Evolutionary conservation across 2,329 filamentous ascomycete genomes (phyloP).

Genomic region (Rugonectria rugulosa): DNA sequence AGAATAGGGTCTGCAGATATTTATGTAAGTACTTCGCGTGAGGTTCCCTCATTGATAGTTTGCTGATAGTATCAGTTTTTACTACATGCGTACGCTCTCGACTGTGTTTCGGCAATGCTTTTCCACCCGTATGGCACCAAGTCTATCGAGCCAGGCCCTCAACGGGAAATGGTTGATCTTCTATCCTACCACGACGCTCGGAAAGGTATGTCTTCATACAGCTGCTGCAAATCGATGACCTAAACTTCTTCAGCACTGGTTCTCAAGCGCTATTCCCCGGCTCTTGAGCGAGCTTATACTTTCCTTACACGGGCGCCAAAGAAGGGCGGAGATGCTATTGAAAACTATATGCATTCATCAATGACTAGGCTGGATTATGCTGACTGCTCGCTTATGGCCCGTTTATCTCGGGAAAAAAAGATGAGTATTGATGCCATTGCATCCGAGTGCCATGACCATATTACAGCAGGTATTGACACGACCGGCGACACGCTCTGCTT

Average conservation of each 20-base stretch:
- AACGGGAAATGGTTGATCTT: no score
- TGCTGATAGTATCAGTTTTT: neutral
- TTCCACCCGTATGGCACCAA: conserved; percentile 28
- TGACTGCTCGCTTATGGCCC: conserved; percentile 25
- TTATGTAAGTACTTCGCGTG: conserved; percentile 23
- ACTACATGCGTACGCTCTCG: conserved; percentile 28
- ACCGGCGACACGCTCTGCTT: conserved; percentile 32
- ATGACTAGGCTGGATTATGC: conserved; percentile 6
- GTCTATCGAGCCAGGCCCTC: no score
- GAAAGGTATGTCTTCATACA: conserved; percentile 24
- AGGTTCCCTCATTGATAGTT: fast-evolving
- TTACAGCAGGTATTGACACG: conserved; percentile 29
- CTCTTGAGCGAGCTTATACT: no score
- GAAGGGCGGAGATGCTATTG: no score
- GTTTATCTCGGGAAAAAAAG: conserved; percentile 23
- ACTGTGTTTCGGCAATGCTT: conserved; percentile 23
- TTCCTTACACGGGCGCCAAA: no score
- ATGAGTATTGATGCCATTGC: conserved; percentile 22
- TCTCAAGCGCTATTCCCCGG: no score
- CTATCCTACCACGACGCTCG: conserved; percentile 21
- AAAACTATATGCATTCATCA: no score
- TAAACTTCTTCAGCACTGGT: no score
- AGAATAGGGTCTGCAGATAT: conserved; percentile 21
- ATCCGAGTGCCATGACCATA: conserved; percentile 32
- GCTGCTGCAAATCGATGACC: no score